A percentile compares a stretch with the other conserved stretches of the same genome.
Conservation (phyloP, 2,329 filamentous ascomycete genomes). For the Chaetomium strumarium region DNA sequence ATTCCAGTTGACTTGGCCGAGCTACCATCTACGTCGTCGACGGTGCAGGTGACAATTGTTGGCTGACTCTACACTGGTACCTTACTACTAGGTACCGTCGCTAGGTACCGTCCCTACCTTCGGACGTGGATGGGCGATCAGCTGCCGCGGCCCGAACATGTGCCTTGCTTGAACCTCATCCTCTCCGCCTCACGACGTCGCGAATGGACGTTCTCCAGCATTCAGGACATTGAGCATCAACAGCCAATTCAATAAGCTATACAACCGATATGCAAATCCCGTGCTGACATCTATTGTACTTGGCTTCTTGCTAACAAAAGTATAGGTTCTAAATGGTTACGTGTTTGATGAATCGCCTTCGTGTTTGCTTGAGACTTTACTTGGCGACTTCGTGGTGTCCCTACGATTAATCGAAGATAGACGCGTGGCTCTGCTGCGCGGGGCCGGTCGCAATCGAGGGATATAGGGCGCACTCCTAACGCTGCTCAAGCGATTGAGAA, state of each 20-base stretch:
- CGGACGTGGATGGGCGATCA: constrained; percentile 7
- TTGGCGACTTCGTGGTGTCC: constrained; percentile 4
- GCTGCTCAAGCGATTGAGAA: constrained; percentile 15
- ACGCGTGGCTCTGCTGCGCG: constrained; percentile 13
- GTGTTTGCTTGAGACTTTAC: background rate
- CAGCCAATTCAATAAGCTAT: background rate
- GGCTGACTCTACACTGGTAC: background rate
- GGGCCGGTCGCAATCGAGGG: constrained; percentile 11
- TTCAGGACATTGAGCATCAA: background rate
- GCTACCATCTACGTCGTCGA: too few species aligned
- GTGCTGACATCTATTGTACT: background rate
- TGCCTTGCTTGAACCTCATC: constrained; percentile 7
- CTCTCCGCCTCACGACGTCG: constrained; percentile 16
- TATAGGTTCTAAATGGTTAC: constrained; percentile 5
- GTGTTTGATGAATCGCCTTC: background rate
- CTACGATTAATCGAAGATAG: background rate
- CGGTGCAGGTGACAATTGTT: too few species aligned
- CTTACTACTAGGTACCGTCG: background rate
- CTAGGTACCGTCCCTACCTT: background rate
- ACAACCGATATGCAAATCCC: background rate
- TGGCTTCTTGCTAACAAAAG: constrained; percentile 10
- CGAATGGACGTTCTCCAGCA: constrained; percentile 5
- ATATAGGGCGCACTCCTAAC: constrained; percentile 11
- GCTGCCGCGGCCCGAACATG: background rate
- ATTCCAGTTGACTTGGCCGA: too few species aligned